These are phyloP conservation scores for Dentipellis sp. DNA, from an alignment of 768 basidiomycete species.

Conservation along the genomic window DNA sequence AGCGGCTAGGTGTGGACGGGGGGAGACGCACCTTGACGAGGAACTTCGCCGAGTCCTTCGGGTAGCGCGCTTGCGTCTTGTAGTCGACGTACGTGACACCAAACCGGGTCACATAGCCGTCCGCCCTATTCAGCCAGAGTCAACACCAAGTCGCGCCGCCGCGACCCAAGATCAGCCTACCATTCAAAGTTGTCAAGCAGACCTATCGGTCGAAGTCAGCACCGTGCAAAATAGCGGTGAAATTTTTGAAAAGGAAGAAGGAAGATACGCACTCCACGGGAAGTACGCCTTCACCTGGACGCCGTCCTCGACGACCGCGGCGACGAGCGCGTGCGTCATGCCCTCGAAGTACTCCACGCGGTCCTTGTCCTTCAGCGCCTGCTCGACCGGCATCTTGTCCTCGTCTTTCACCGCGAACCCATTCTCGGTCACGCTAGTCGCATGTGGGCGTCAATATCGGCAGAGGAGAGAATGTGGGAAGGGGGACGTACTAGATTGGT, in stretches of 20 bases:
- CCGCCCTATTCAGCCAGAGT: constrained; percentile 30
- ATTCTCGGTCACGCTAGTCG: constrained; percentile 58
- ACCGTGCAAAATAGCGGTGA: constrained; percentile 1
- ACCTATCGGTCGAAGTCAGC: constrained; percentile 25
- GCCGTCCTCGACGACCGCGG: constrained; percentile 52
- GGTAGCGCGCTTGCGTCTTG: constrained; percentile 53
- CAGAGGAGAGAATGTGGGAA: not conserved
- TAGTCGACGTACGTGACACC: constrained; percentile 69
- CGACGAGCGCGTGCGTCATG: constrained; percentile 41
- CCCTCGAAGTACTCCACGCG: constrained; percentile 63
- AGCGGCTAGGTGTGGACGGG: too few species aligned
- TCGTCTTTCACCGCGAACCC: constrained; percentile 65
- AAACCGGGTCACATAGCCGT: constrained; percentile 60
- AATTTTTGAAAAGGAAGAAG: too few species aligned
- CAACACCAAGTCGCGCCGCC: not conserved
- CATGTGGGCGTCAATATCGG: not conserved
- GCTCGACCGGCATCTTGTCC: constrained; percentile 38
- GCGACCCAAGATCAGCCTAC: constrained; percentile 14
- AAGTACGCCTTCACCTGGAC: constrained; percentile 57
- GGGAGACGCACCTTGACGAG: constrained; percentile 35
- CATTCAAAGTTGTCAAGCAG: constrained; percentile 69
- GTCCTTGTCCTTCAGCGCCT: constrained; percentile 48
- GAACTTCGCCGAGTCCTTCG: constrained; percentile 54
- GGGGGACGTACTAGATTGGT: constrained; percentile 39
- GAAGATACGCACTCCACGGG: constrained; percentile 47